phyloP scores from a whole-genome alignment of 139 green algal genomes.

The Volvox reticuliferus region DNA sequence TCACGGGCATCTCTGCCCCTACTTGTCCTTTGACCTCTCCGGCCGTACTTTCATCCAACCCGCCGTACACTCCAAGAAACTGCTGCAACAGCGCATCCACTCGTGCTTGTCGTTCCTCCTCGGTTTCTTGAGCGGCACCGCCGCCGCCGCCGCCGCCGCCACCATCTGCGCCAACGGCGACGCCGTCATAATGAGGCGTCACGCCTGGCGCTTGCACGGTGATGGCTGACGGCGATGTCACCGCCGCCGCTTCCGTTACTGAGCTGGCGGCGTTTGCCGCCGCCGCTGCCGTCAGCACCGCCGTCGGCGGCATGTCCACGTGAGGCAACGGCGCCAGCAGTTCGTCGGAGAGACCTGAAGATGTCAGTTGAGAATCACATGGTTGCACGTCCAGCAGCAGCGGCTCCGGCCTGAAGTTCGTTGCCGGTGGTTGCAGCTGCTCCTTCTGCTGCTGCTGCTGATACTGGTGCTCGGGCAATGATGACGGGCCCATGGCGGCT shows the following conservation, averaged over 20 bases:
- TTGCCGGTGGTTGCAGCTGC: neutral
- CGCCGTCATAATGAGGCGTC: no score
- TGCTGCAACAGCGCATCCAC: constrained; percentile 33
- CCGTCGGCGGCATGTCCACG: neutral
- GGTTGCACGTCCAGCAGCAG: neutral
- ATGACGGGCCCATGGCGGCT: neutral
- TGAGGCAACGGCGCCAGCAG: neutral
- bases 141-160: neutral
- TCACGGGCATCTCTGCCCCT: neutral
- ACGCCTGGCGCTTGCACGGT: neutral
- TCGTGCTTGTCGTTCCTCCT: constrained; percentile 32
- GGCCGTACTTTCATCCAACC: neutral
- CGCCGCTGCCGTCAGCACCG: neutral
- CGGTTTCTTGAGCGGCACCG: neutral
- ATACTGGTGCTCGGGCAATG: no score
- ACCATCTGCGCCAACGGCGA: neutral
- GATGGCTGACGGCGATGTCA: neutral
- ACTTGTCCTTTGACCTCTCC: neutral
- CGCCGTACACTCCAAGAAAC: constrained; percentile 13
- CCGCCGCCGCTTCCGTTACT: neutral
- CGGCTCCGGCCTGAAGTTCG: neutral
- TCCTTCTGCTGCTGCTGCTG: no score
- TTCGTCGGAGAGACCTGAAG: neutral
- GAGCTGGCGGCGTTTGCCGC: neutral
- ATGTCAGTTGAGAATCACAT: no score